phyloP scores from a whole-genome alignment of 1,284 basidiomycete genomes.

The Ustilago loliicola region DNA sequence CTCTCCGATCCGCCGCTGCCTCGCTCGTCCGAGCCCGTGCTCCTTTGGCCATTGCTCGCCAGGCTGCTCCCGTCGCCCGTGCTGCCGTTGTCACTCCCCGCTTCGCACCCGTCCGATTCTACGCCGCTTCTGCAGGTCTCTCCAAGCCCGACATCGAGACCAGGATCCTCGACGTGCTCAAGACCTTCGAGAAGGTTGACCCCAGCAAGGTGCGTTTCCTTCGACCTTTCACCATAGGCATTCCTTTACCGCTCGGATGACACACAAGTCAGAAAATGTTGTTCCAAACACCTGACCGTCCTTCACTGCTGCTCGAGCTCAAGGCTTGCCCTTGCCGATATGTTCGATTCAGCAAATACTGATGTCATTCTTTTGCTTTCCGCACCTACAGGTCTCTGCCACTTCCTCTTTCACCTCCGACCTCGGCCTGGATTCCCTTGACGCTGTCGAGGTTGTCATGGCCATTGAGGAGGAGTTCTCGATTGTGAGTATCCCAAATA shows the following conservation, averaged over 20 bases:
- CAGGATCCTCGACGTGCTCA: slow-evolving; percentile 88
- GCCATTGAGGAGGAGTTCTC: slow-evolving; percentile 93
- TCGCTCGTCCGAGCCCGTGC: slow-evolving; percentile 52
- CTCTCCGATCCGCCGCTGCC: slow-evolving; percentile 49
- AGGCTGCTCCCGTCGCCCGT: slow-evolving; percentile 49
- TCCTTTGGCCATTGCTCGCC: slow-evolving; percentile 40
- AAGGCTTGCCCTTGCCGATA: no score
- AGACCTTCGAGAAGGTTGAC: slow-evolving; percentile 96
- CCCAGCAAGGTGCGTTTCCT: slow-evolving; percentile 75
- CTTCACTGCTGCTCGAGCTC: no score
- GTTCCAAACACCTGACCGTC: neutral
- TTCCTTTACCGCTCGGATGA: neutral
- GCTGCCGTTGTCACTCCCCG: slow-evolving; percentile 45
- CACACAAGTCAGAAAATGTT: neutral
- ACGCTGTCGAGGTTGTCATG: slow-evolving; percentile 99
- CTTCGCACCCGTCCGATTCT: slow-evolving; percentile 72
- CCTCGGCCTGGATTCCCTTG: slow-evolving; percentile 95
- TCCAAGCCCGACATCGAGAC: slow-evolving; percentile 82
- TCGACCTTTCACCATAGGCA: neutral
- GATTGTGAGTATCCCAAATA: slow-evolving; percentile 42
- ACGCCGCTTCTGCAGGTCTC: slow-evolving; percentile 82
- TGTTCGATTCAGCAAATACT: slow-evolving; percentile 1
- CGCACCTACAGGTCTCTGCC: slow-evolving; percentile 79
- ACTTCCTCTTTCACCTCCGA: slow-evolving; percentile 85
- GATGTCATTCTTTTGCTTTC: neutral